Evolutionary conservation across 2,329 filamentous ascomycete species (phyloP).

Genomic region (Talaromyces rugulosus): DNA sequence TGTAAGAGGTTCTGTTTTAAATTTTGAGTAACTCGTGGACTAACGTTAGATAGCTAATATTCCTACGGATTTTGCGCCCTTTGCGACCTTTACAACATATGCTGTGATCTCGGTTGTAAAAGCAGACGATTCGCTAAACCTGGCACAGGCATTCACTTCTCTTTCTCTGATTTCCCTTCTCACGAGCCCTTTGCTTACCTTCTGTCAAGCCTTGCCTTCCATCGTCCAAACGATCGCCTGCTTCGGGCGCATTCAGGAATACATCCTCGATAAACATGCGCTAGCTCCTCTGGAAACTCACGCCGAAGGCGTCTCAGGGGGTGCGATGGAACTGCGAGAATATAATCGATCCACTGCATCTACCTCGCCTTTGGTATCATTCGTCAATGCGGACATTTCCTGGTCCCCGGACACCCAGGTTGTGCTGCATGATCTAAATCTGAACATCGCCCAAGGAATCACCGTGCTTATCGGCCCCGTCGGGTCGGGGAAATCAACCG

Average conservation of each 20-base stretch:
- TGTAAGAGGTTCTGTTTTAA: slow-evolving; percentile 16
- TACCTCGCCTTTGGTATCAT: too few species aligned
- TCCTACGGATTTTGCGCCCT: slow-evolving; percentile 36
- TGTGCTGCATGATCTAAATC: too few species aligned
- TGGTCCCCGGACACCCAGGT: too few species aligned
- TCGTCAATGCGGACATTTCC: too few species aligned
- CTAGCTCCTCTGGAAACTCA: too few species aligned
- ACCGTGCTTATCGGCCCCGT: too few species aligned
- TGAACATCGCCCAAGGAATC: too few species aligned
- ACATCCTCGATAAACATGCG: too few species aligned
- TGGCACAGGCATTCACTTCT: slow-evolving; percentile 21
- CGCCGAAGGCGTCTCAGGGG: too few species aligned
- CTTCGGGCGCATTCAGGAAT: slow-evolving; percentile 41
- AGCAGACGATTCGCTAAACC: slow-evolving; percentile 14
- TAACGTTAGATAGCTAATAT: slow-evolving; percentile 25
- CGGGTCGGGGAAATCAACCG: too few species aligned
- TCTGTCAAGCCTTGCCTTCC: slow-evolving; percentile 24
- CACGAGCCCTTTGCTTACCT: slow-evolving; percentile 18
- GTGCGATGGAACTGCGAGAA: too few species aligned
- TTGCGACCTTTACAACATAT: slow-evolving; percentile 21
- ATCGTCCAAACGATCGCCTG: slow-evolving; percentile 36
- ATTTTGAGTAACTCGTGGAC: neutral
- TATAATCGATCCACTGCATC: too few species aligned
- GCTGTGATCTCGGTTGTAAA: slow-evolving; percentile 16
- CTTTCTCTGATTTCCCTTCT: slow-evolving; percentile 22